These are phyloP conservation scores for Kluyveromyces marxianus DNA, from an alignment of 1,139 yeast genomes.

Conservation along the genomic window DNA sequence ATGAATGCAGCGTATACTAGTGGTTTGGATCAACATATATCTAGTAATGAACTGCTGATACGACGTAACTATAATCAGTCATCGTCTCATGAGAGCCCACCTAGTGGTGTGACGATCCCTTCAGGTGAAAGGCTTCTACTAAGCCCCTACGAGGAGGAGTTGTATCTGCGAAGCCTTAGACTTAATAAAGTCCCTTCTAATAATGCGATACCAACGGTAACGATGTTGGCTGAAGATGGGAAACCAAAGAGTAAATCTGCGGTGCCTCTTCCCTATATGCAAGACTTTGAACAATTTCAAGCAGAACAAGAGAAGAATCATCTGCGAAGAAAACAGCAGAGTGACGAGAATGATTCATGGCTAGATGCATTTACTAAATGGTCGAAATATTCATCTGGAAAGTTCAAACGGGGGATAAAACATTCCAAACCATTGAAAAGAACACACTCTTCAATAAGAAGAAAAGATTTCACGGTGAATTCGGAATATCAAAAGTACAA, in stretches of 20 bases:
- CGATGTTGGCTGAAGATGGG: background rate
- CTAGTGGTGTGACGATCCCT: too few species aligned
- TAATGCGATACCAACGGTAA: background rate
- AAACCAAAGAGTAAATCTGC: background rate
- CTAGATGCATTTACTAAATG: constrained; percentile 7
- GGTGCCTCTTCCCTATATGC: constrained; percentile 2
- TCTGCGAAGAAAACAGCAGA: constrained; percentile 5
- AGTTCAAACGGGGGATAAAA: background rate
- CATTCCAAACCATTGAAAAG: background rate
- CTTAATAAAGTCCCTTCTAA: background rate
- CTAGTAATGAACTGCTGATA: too few species aligned
- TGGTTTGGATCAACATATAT: background rate
- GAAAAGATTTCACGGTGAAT: constrained; percentile 21
- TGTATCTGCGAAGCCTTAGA: background rate
- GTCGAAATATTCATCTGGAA: constrained; percentile 6
- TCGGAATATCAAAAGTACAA: constrained; percentile 15
- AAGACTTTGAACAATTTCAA: constrained; percentile 9
- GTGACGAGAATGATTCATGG: background rate
- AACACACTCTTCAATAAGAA: constrained; percentile 11
- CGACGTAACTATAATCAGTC: too few species aligned
- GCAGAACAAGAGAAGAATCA: constrained; percentile 10
- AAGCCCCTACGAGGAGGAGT: background rate
- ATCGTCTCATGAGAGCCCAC: too few species aligned
- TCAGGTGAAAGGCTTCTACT: background rate
- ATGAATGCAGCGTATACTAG: background rate